Base-by-base conservation (phyloP, 1,139 yeast species). In the Hyphopichia khmerensis region DNA sequence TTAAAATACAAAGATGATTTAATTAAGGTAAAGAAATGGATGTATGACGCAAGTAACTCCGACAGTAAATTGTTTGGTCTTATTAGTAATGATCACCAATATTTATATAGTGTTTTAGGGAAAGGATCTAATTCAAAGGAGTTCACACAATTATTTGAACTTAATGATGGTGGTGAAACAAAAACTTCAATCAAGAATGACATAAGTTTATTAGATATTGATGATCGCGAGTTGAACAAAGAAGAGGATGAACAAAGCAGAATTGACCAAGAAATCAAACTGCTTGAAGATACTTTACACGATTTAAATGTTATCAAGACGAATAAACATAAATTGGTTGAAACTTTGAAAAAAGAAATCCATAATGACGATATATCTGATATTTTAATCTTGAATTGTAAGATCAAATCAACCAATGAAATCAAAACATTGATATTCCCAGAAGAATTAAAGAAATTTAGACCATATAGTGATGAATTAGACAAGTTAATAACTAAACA, bases 281-380 rank as follows among this genome's bases (percentile, higher is more conserved):
- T 64, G 13, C 58, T 80, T 17, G 79, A 81, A 42, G 77, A 78
- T 23, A 51, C 69, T 39, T 62, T 79, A 43, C 68, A 78, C 49
- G 74, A 69, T 46, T 53, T 76, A 49, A 69, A 71, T 40, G 54
- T 55, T 10, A 54, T 84, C 32, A 76, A 78, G 52, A 69, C 77
- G 27, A 93, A 86, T 55, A 80, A 95, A 42, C 62, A 67, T 16
- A 72, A 80, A 36, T 73, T 85, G 2, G 69, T 87, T 36, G 73
- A 73, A 2, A 88, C 82, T 39, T 72, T 91, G 56, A 90, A 89
- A 57, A 75, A 70, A 7, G 79, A 78, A 42, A 83, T 88, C 34
- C 95, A 85, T 54, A 73, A 77, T 17, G 99, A 93, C 62, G 97
- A 93, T 58, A 89, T 91, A 40, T 85, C 96, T 0, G 84, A 87